A percentile compares a stretch with the other conserved stretches of the same genome.
Evolutionary conservation across 73 alveolate genomes (phyloP).

Genomic region (Paramecium primaurelia): DNA sequence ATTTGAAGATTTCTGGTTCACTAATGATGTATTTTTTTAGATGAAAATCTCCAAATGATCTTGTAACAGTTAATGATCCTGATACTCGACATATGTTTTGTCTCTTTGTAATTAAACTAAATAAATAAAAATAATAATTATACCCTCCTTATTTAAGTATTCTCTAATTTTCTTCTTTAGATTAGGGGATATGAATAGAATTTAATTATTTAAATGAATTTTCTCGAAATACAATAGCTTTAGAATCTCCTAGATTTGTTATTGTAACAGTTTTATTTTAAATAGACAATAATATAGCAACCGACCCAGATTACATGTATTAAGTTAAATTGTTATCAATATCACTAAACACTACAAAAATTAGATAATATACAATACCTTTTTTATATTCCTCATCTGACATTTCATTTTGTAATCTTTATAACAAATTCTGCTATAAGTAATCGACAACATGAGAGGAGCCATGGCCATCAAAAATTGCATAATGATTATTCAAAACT

Average conservation of each 20-base stretch:
- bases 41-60: slow-evolving; percentile 35
- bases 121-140: background rate
- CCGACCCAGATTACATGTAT: slow-evolving; percentile 25
- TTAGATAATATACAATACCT: background rate
- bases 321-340: background rate
- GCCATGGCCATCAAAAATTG: slow-evolving; percentile 42
- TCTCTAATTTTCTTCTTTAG: background rate
- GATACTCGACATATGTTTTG: background rate
- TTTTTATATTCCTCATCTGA: background rate
- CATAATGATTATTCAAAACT: background rate
- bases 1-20: background rate
- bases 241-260: slow-evolving; percentile 27
- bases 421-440: background rate
- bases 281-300: slow-evolving; percentile 10
- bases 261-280: slow-evolving; percentile 43
- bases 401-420: background rate
- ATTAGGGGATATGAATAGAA: background rate
- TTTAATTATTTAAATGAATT: background rate
- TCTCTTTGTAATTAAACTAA: background rate
- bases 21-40: background rate
- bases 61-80: slow-evolving; percentile 13
- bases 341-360: background rate
- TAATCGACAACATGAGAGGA: background rate
- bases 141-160: slow-evolving; percentile 29
- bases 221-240: background rate